Conservation (phyloP, 495 filamentous ascomycete genomes). For the Haplographium delicatum region DNA sequence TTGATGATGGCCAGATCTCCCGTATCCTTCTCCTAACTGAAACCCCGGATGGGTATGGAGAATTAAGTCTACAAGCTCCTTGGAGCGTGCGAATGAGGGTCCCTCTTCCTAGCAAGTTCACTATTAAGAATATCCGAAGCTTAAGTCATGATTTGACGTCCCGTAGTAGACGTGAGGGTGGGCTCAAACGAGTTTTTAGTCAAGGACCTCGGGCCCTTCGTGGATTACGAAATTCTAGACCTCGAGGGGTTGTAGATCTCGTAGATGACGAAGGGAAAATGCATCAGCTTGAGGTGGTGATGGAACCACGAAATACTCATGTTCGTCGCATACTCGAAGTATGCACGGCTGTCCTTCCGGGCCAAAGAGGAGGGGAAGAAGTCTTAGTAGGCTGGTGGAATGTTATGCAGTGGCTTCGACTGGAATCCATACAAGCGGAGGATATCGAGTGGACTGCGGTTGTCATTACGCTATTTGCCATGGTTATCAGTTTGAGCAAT, state of each 20-base stretch:
- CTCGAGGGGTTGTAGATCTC: constrained; percentile 58
- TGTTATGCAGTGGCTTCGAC: constrained; percentile 60
- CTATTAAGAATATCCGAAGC: constrained; percentile 23
- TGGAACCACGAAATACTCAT: constrained; percentile 57
- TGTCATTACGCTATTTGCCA: constrained; percentile 63
- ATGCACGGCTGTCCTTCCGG: constrained; percentile 57
- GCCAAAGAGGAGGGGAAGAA: constrained; percentile 55
- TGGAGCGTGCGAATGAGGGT: constrained; percentile 63
- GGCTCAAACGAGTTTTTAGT: constrained; percentile 47
- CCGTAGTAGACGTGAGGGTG: constrained; percentile 38
- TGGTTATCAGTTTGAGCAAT: constrained; percentile 36
- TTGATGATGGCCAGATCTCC: constrained; percentile 62
- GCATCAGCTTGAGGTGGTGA: constrained; percentile 60
- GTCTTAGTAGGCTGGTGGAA: constrained; percentile 72
- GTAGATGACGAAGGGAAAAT: constrained; percentile 52
- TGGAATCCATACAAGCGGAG: constrained; percentile 39
- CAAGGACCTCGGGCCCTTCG: constrained; percentile 40
- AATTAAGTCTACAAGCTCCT: constrained; percentile 68
- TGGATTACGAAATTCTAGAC: constrained; percentile 40
- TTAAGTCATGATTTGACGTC: constrained; percentile 21
- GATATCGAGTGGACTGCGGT: constrained; percentile 77
- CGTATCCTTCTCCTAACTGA: constrained; percentile 67
- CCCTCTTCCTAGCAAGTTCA: constrained; percentile 31
- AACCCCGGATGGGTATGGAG: constrained; percentile 52
- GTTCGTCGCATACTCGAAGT: constrained; percentile 54